These are phyloP conservation scores for Colletotrichum shisoi DNA, from an alignment of 2,329 filamentous ascomycete species.

Conservation along the genomic window DNA sequence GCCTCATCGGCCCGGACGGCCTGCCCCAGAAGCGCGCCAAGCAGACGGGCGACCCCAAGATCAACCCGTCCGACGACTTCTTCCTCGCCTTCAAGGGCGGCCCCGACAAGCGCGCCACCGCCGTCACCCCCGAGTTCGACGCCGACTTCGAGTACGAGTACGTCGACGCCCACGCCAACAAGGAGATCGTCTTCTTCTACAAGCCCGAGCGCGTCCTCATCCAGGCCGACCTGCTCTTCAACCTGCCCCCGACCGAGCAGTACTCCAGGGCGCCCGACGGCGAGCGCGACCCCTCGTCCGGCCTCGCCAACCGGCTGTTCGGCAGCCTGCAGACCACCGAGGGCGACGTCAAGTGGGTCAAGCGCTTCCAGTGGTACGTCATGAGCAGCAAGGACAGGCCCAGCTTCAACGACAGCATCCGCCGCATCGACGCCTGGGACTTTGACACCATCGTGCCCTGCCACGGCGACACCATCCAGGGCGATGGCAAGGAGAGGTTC, in stretches of 20 bases:
- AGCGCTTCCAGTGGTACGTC: constrained; percentile 83
- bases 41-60: constrained; percentile 61
- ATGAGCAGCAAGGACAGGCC: constrained; percentile 66
- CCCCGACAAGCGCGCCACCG: constrained; percentile 56
- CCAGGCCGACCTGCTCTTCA: constrained; percentile 91
- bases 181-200: constrained; percentile 88
- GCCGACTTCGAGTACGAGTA: constrained; percentile 86
- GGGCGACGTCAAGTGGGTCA: constrained; percentile 75
- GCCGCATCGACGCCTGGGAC: constrained; percentile 78
- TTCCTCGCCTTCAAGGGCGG: constrained; percentile 71
- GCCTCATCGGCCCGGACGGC: constrained; percentile 82
- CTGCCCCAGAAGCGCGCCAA: constrained; percentile 81
- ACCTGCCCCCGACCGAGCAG: constrained; percentile 86
- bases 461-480: constrained; percentile 88
- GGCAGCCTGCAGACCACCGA: constrained; percentile 64
- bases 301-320: constrained; percentile 47
- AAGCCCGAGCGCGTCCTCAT: constrained; percentile 81
- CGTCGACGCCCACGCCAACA: constrained; percentile 79
- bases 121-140: constrained; percentile 80
- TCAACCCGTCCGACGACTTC: constrained; percentile 60
- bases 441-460: constrained; percentile 88
- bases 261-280: constrained; percentile 68
- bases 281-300: constrained; percentile 45
- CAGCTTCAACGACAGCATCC: constrained; percentile 74
- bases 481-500: constrained; percentile 75